Percentiles rank a stretch among this genome's conserved stretches.
Conservation (phyloP, 2,329 filamentous ascomycete genomes). For the Epicoccum nigrum region DNA sequence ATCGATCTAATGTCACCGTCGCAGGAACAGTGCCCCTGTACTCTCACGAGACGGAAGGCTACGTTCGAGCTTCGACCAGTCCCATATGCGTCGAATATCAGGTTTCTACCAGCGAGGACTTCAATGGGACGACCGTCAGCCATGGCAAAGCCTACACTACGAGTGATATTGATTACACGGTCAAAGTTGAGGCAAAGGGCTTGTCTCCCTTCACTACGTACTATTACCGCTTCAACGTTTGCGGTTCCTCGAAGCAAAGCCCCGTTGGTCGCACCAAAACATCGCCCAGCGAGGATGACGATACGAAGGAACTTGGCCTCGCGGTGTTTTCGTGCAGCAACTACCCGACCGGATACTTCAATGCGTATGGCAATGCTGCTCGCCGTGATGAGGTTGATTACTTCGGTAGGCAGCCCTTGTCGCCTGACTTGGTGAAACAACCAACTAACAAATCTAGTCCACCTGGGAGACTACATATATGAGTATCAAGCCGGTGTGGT, state of each 20-base stretch:
- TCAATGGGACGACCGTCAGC: constrained; percentile 55
- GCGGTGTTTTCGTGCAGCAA: constrained; percentile 74
- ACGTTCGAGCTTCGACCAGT: constrained; percentile 60
- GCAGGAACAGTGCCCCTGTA: constrained; percentile 62
- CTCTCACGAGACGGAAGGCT: constrained; percentile 60
- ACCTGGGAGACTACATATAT: constrained; percentile 54
- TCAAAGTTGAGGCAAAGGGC: constrained; percentile 71
- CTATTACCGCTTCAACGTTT: constrained; percentile 74
- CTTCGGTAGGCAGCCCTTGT: constrained; percentile 24
- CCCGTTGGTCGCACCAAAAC: constrained; percentile 74
- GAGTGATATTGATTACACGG: constrained; percentile 76
- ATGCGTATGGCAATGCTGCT: constrained; percentile 52
- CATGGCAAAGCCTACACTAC: constrained; percentile 70
- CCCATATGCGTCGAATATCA: constrained; percentile 73
- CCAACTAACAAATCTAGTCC: constrained; percentile 14
- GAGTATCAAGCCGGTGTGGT: constrained; percentile 28
- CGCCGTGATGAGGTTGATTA: constrained; percentile 52
- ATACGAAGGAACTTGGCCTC: constrained; percentile 64
- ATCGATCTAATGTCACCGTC: constrained; percentile 56
- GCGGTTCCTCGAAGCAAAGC: constrained; percentile 65
- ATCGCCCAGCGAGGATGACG: constrained; percentile 62
- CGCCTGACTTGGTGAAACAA: not conserved
- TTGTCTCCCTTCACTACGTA: constrained; percentile 69
- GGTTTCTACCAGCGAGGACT: constrained; percentile 58
- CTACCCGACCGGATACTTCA: constrained; percentile 56